phyloP scores from a whole-genome alignment of 2,329 filamentous ascomycete species.

The Epichloe gansuensis region DNA sequence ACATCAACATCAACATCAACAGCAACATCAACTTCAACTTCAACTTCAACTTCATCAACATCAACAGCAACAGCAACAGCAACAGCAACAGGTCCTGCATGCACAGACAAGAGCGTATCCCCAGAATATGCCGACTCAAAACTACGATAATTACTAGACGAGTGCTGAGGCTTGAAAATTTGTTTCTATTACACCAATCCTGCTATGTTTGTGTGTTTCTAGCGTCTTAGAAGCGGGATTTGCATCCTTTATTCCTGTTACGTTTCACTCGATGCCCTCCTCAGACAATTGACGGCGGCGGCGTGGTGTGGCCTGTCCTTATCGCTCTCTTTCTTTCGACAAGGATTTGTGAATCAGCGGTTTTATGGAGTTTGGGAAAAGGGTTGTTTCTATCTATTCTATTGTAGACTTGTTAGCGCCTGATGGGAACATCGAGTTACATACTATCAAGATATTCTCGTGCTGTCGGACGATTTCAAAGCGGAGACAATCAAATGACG shows the following conservation, averaged over 20 bases:
- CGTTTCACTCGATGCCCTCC: neutral
- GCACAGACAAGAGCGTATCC: constrained; percentile 29
- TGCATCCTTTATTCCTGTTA: neutral
- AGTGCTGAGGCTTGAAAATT: neutral
- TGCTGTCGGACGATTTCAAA: neutral
- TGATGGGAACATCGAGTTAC: neutral
- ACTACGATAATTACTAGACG: constrained; percentile 24
- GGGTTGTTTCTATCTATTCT: neutral
- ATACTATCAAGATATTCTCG: neutral
- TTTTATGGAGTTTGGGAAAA: neutral
- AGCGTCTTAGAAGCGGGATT: neutral
- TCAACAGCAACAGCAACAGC: constrained; percentile 19
- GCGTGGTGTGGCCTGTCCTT: neutral
- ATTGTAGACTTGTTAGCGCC: neutral
- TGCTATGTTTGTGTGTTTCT: neutral
- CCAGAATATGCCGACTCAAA: constrained; percentile 27
- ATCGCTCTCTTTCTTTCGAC: neutral
- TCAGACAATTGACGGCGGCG: neutral
- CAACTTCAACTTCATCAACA: constrained; percentile 36
- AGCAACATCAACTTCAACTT: constrained; percentile 24
- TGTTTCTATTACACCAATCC: neutral
- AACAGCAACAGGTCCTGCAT: constrained; percentile 23
- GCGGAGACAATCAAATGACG: neutral
- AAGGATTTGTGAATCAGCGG: neutral
- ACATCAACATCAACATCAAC: constrained; percentile 27